Evolutionary conservation across 2,329 filamentous ascomycete species (phyloP).

Genomic region (Westerdykella ornata): DNA sequence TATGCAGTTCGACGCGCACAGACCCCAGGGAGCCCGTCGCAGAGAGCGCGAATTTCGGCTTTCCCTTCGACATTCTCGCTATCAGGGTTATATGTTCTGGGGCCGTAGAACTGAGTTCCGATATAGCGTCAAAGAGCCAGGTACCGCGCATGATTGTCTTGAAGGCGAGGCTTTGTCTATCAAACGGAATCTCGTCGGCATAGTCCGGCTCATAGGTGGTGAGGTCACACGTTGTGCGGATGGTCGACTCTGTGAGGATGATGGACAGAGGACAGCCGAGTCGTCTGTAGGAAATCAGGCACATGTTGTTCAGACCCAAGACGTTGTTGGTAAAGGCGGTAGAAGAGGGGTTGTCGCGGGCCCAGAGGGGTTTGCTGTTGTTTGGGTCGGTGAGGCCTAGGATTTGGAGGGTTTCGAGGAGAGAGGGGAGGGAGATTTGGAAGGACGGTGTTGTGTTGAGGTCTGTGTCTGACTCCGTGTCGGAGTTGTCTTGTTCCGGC

Average conservation of each 20-base stretch:
- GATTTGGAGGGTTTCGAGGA: slow-evolving; percentile 92
- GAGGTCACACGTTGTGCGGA: slow-evolving; percentile 68
- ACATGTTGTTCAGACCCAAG: slow-evolving; percentile 77
- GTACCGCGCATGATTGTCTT: slow-evolving; percentile 90
- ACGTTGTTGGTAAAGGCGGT: slow-evolving; percentile 79
- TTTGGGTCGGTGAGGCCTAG: slow-evolving; percentile 61
- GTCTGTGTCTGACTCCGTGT: slow-evolving; percentile 34
- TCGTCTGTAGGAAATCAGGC: slow-evolving; percentile 69
- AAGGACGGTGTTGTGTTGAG: slow-evolving; percentile 58
- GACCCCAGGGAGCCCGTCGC: slow-evolving; percentile 56
- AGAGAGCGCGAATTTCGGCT: slow-evolving; percentile 67
- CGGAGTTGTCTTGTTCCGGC: slow-evolving; percentile 26
- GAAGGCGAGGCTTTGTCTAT: slow-evolving; percentile 69
- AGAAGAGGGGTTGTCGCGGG: slow-evolving; percentile 46
- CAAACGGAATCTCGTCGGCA: slow-evolving; percentile 78
- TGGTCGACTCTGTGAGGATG: slow-evolving; percentile 75
- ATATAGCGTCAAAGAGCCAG: slow-evolving; percentile 64
- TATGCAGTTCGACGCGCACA: slow-evolving; percentile 54
- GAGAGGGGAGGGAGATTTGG: slow-evolving; percentile 75
- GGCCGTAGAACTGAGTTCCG: slow-evolving; percentile 61
- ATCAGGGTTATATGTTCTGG: slow-evolving; percentile 63
- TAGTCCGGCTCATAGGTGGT: slow-evolving; percentile 69
- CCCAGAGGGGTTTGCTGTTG: slow-evolving; percentile 34
- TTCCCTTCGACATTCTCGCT: slow-evolving; percentile 20
- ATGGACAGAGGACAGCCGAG: slow-evolving; percentile 75